phyloP scores from a whole-genome alignment of 352 stramenopile genomes.

The Pythium chondricola region DNA sequence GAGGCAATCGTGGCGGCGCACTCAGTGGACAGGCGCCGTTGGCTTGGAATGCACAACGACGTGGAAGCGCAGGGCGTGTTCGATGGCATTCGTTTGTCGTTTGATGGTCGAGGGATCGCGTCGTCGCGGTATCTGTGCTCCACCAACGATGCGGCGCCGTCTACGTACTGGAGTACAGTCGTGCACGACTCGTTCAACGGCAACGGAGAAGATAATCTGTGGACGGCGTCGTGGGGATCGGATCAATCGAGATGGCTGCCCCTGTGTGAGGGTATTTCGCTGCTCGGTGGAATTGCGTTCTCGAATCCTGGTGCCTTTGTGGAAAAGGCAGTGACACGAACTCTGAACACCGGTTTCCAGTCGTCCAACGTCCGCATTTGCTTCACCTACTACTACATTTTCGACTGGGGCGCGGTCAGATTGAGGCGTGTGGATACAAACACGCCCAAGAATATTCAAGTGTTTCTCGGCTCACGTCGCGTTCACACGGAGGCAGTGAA shows the following conservation, averaged over 20 bases:
- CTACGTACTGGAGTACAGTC: conserved; percentile 34
- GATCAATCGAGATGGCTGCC: conserved; percentile 33
- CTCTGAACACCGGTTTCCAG: conserved; percentile 24
- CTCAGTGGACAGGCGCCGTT: conserved; percentile 26
- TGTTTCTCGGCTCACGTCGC: conserved; percentile 37
- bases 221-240: conserved; percentile 39
- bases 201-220: conserved; percentile 48
- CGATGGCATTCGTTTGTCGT: conserved; percentile 34
- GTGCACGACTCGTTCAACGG: conserved; percentile 56
- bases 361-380: conserved; percentile 36
- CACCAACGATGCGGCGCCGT: conserved; percentile 46
- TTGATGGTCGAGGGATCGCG: conserved; percentile 34
- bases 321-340: conserved; percentile 28
- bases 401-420: conserved; percentile 22
- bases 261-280: conserved; percentile 42
- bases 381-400: conserved; percentile 65
- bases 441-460: conserved; percentile 33
- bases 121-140: conserved; percentile 55
- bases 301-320: conserved; percentile 27
- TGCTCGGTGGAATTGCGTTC: conserved; percentile 40
- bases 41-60: conserved; percentile 48
- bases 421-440: conserved; percentile 22
- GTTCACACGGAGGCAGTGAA: conserved; percentile 36
- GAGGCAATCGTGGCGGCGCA: conserved; percentile 16
- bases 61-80: conserved; percentile 35